Conservation (phyloP, 1,284 basidiomycete genomes). For the Sanghuangporus weigelae region DNA sequence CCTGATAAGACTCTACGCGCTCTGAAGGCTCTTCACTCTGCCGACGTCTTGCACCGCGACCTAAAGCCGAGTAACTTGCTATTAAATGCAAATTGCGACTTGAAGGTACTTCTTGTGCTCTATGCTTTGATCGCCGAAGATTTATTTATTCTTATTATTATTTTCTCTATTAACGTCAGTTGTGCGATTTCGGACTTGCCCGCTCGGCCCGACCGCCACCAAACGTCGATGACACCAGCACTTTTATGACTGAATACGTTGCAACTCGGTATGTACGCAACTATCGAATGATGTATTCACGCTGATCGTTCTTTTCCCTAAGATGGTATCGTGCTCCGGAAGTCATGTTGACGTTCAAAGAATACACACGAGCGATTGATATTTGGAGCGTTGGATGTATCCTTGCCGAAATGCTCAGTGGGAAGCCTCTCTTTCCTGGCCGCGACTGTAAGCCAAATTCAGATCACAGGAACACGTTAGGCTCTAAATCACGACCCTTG, state of each 20-base stretch:
- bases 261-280: slow-evolving; percentile 61
- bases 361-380: slow-evolving; percentile 90
- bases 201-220: slow-evolving; percentile 78
- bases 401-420: slow-evolving; percentile 89
- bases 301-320: neutral
- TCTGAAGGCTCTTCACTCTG: slow-evolving; percentile 89
- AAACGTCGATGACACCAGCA: slow-evolving; percentile 77
- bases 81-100: slow-evolving; percentile 91
- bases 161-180: slow-evolving; percentile 38
- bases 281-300: neutral
- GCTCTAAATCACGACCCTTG: neutral
- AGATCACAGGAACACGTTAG: slow-evolving; percentile 6
- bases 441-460: slow-evolving; percentile 56
- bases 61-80: slow-evolving; percentile 92
- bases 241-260: slow-evolving; percentile 95
- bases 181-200: slow-evolving; percentile 93
- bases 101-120: slow-evolving; percentile 54
- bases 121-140: slow-evolving; percentile 3
- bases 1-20: slow-evolving; percentile 71
- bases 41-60: slow-evolving; percentile 84
- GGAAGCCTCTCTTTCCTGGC: slow-evolving; percentile 88
- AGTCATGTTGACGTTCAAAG: slow-evolving; percentile 94
- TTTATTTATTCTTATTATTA: neutral
- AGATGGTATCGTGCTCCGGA: slow-evolving; percentile 95
- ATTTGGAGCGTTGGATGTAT: slow-evolving; percentile 95